phyloP scores from a whole-genome alignment of 768 basidiomycete species.

The Leccinum aurantiacum region DNA sequence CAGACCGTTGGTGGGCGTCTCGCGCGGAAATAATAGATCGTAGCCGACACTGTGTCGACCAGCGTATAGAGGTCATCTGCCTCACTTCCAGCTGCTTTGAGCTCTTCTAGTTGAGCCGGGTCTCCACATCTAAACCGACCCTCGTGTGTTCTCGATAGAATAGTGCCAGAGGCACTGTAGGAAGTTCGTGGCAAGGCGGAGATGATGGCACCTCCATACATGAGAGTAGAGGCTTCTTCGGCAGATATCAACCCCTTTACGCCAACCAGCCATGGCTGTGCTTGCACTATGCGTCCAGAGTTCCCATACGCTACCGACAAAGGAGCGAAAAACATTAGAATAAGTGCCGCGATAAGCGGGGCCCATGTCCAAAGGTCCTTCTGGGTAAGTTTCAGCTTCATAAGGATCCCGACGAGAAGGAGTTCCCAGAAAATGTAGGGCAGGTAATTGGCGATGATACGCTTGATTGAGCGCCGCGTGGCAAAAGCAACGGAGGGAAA shows the following conservation, averaged over 20 bases:
- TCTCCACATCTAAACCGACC: conserved; percentile 22
- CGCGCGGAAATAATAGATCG: conserved; percentile 27
- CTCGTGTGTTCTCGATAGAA: conserved; percentile 4
- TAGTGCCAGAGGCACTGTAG: conserved; percentile 24
- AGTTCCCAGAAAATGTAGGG: conserved; percentile 12
- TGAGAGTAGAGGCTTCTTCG: conserved; percentile 15
- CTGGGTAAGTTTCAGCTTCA: too few species aligned
- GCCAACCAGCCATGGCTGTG: conserved; percentile 25
- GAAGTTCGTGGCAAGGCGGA: conserved; percentile 6
- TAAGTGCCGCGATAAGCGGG: not conserved
- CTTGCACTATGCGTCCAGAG: conserved; percentile 17
- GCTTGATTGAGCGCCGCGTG: conserved; percentile 12
- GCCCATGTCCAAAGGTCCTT: too few species aligned
- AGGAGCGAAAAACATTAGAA: conserved; percentile 19
- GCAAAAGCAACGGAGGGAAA: conserved; percentile 23
- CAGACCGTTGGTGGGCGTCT: conserved; percentile 25
- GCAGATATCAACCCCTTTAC: conserved; percentile 28
- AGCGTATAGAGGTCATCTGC: conserved; percentile 24
- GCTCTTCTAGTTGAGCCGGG: conserved; percentile 2
- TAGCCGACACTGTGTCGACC: conserved; percentile 22
- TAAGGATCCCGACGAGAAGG: not conserved
- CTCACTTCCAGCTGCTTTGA: not conserved
- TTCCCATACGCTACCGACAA: conserved; percentile 12
- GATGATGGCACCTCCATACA: conserved; percentile 17
- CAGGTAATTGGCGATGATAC: conserved; percentile 5